Base-by-base conservation (phyloP, 129 eudicot genomes). In the Glebionis coronaria region DNA sequence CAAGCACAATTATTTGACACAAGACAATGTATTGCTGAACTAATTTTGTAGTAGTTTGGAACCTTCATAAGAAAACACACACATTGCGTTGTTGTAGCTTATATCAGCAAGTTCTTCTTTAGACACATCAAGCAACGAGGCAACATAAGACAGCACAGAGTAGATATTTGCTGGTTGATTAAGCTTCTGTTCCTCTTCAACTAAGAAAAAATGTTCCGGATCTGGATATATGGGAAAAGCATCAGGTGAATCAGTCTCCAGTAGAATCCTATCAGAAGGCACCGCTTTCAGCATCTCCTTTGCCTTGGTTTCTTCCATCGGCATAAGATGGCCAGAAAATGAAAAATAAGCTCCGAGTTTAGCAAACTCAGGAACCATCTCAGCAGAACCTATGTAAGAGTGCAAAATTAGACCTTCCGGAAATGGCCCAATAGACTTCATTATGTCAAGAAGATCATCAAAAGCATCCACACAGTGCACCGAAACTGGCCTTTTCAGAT, bases 191-290 rank as follows among this genome's bases (percentile, higher is more conserved):
- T 73, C 78, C 10, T 82, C 78, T n/a, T 82, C 81, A 5, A 87
- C 50, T 74, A 79, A 71, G 72, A 79, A 76, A 9, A 87, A 72
- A 10, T 83, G 65, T 6, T 71, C 87, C 16, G 67, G 44, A 58
- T 61, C 11, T n/a, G 44, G 46, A 45, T 15, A 38, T 56, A 66
- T 84, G n/a, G 98, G 98, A 19, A 83, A 12, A 16, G 92, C 98
- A 84, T 86, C 96, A 14, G 98, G 98, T 57, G 98, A 84, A 82
- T 93, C 98, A 5, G 98, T 93, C 83, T 93, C 98, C 78, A 93
- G 67, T 70, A 93, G 78, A 31, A 88, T 84, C 78, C 97, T 79
- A 42, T 93, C 98, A 49, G 31, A 31, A 73, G 98, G 98, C 9
- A 93, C 86, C 0, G 81, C 65, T 73, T 88, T 93, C 71, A 93